A percentile compares a stretch with the other conserved stretches of the same genome.
Conservation (phyloP, 2,329 filamentous ascomycete genomes). For the Falciphora oryzae region DNA sequence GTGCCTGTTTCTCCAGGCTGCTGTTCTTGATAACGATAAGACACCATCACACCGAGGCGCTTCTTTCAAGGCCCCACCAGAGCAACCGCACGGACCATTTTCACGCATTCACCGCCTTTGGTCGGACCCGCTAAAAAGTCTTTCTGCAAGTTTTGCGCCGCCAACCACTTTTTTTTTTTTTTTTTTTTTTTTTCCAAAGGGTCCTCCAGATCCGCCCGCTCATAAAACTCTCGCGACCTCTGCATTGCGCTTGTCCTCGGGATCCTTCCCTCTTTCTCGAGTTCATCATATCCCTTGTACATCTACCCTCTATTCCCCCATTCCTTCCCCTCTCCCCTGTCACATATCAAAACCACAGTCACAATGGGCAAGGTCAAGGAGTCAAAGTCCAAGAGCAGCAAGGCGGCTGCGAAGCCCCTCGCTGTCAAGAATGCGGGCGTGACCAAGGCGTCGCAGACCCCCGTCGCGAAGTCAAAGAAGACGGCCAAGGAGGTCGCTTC, state of each 20-base stretch:
- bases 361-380: constrained; percentile 65
- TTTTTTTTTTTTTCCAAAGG: constrained; percentile 1
- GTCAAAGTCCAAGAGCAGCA: constrained; percentile 46
- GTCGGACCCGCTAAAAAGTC: constrained; percentile 22
- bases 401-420: constrained; percentile 40
- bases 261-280: background rate
- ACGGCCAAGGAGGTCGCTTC: constrained; percentile 55
- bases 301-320: constrained; percentile 11
- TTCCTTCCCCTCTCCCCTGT: constrained; percentile 14
- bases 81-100: too few relatives aligned
- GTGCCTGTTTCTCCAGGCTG: background rate
- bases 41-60: background rate
- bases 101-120: constrained; percentile 21
- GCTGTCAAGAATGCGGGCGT: constrained; percentile 61
- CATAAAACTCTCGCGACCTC: background rate
- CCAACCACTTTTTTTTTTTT: constrained; percentile 16
- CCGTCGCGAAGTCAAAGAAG: constrained; percentile 63
- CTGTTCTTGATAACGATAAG: background rate
- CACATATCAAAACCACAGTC: constrained; percentile 17
- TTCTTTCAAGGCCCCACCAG: background rate
- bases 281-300: background rate
- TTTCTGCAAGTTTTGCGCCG: constrained; percentile 17
- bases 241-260: background rate
- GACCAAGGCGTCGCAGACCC: constrained; percentile 59
- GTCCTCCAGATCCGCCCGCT: background rate